A percentile compares a stretch with the other conserved stretches of the same genome.
Evolutionary conservation across 495 filamentous ascomycete genomes (phyloP).

Genomic region (Durotheca rogersii): DNA sequence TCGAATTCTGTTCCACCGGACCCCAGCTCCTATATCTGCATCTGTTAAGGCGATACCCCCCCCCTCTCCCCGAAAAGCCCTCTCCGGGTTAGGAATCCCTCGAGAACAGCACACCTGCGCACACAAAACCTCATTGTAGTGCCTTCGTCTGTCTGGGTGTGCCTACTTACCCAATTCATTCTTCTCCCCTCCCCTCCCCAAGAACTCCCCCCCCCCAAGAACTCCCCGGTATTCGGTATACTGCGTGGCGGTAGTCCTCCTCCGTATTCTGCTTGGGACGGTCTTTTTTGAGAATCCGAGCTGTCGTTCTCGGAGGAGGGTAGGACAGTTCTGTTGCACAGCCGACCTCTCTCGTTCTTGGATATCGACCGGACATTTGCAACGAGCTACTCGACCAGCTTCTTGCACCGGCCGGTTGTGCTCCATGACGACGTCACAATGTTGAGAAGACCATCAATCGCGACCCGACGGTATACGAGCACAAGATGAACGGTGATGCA

Average conservation of each 20-base stretch:
- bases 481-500: constrained; percentile 62
- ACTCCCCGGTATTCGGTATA: neutral
- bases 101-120: neutral
- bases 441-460: constrained; percentile 33
- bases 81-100: neutral
- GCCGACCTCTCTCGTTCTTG: constrained; percentile 11
- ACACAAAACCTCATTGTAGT: neutral
- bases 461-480: constrained; percentile 36
- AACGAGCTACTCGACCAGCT: constrained; percentile 12
- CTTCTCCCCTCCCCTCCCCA: too few species aligned
- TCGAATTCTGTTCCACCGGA: neutral
- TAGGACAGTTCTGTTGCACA: constrained; percentile 24
- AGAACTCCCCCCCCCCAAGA: too few species aligned
- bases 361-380: constrained; percentile 21
- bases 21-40: neutral
- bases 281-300: constrained; percentile 1
- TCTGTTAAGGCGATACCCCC: neutral
- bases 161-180: neutral
- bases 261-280: neutral
- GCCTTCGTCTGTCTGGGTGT: neutral
- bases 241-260: too few species aligned
- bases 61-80: neutral
- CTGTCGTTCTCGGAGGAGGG: constrained; percentile 11
- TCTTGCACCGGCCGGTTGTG: constrained; percentile 18
- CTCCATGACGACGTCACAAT: constrained; percentile 40